Base-by-base conservation (phyloP, 2,329 filamentous ascomycete genomes). In the Ophiostoma perfectum region DNA sequence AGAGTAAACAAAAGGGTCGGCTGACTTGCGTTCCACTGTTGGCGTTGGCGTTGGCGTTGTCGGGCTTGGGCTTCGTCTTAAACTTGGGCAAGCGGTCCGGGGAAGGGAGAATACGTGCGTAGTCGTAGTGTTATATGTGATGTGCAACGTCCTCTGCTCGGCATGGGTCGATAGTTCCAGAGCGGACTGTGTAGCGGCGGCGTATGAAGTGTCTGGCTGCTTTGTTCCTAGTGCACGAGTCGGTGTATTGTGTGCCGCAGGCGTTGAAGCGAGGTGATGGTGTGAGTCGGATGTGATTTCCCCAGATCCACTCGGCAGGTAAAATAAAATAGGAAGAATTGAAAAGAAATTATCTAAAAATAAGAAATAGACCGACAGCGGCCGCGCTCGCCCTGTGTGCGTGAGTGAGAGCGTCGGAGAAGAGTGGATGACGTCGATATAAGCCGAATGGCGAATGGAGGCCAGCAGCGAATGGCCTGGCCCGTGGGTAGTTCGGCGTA, bases 241-340 rank as follows among this genome's bases (percentile, higher is more conserved):
- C 55, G 55, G 55, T 60, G 12, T 7, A 60, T 60, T 60, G 55
- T 60, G 27, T 60, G 55, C 55, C 27, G 55, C 55, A 39, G 55
- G 11, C 36, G 55, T 27, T 45, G 52, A 36, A 58, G 18, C 52
- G 52, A 7, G 49, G 27, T 18, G 55, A 16, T 60, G 55, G 55
- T 39, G 55, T 16, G 55, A 60, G 55, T 16, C 55, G 55, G 49
- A 60, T 60, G 55, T 60, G 55, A 60, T 60, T 60, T 60, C 55
- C 55, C 55, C 55, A 60, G 55, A 60, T 16, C 55, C 55, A 60
- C 55, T 39, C 55, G 55, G 27, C 27, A 27, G 55, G 18, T 60
- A 27, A 27, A 60, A 38, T 55, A 55, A 55, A 55, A 27, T 16
- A 16, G 5, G 16, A n/a, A 49, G 47, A 2, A 14, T n/a, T 8